phyloP scores from a whole-genome alignment of 208 protist genomes.

The Leptomonas seymouri region DNA sequence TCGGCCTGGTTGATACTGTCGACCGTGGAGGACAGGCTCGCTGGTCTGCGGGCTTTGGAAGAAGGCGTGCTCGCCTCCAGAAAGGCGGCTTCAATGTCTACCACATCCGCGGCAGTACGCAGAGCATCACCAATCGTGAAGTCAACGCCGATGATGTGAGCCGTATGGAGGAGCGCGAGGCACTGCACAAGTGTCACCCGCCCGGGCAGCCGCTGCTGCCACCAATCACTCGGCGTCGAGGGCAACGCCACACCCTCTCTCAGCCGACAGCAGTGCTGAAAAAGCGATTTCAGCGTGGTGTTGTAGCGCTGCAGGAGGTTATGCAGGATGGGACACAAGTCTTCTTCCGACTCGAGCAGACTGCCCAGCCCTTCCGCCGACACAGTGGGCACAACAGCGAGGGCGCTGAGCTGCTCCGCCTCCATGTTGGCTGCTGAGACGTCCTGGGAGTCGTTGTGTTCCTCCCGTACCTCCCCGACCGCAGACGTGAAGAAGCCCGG shows the following conservation, averaged over 20 bases:
- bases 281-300: slow-evolving; percentile 63
- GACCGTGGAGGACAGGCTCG: slow-evolving; percentile 13
- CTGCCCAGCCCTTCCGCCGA: slow-evolving; percentile 21
- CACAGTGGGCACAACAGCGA: slow-evolving; percentile 25
- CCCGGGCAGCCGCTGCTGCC: slow-evolving; percentile 69
- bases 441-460: not conserved
- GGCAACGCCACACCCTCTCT: slow-evolving; percentile 51
- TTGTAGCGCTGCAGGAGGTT: slow-evolving; percentile 78
- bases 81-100: slow-evolving; percentile 35
- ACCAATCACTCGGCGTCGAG: slow-evolving; percentile 73
- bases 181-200: slow-evolving; percentile 67
- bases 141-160: slow-evolving; percentile 47
- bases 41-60: not conserved
- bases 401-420: slow-evolving; percentile 27
- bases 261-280: slow-evolving; percentile 46
- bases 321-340: slow-evolving; percentile 17
- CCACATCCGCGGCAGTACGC: slow-evolving; percentile 43
- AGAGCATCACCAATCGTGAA: slow-evolving; percentile 58
- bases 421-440: not conserved
- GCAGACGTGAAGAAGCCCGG: slow-evolving; percentile 58
- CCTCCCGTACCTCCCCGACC: slow-evolving; percentile 43
- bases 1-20: slow-evolving; percentile 36
- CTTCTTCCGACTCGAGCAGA: slow-evolving; percentile 41
- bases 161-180: slow-evolving; percentile 69
- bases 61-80: slow-evolving; percentile 5